These are phyloP conservation scores for Calonectria honghensis DNA, from an alignment of 2,329 filamentous ascomycete genomes.

Conservation along the genomic window DNA sequence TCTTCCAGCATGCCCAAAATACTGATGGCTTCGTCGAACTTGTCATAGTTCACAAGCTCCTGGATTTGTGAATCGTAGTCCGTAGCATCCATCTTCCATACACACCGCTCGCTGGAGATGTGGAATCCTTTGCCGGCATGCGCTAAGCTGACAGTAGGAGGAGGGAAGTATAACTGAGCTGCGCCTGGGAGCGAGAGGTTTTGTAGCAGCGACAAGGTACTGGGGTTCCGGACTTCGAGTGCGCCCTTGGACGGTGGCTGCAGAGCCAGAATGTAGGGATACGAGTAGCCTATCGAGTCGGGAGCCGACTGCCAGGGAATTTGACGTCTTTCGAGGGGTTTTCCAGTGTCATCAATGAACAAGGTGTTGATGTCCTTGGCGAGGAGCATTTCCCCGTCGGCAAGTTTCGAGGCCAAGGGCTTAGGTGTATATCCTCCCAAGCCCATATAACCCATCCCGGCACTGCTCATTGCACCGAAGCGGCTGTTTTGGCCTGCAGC, in stretches of 20 bases:
- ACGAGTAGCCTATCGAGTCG: conserved; percentile 95
- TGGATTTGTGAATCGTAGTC: conserved; percentile 94
- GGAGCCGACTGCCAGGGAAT: conserved; percentile 94
- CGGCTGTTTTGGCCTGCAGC: conserved; percentile 79
- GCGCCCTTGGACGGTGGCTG: conserved; percentile 88
- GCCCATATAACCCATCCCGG: conserved; percentile 97
- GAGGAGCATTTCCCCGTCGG: conserved; percentile 90
- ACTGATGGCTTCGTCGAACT: conserved; percentile 94
- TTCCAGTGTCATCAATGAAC: conserved; percentile 90
- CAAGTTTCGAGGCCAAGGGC: conserved; percentile 88
- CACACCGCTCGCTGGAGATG: conserved; percentile 90
- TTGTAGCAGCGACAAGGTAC: conserved; percentile 92
- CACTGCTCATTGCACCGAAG: conserved; percentile 88
- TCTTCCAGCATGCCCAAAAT: conserved; percentile 93
- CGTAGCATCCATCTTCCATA: conserved; percentile 97
- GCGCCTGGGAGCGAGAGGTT: conserved; percentile 88
- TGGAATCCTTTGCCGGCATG: conserved; percentile 98
- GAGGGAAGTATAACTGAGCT: conserved; percentile 90
- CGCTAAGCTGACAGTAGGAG: conserved; percentile 93
- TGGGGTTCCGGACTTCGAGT: conserved; percentile 93
- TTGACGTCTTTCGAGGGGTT: conserved; percentile 87
- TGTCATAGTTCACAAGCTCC: conserved; percentile 82
- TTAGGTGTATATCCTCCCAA: conserved; percentile 94
- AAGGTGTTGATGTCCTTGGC: conserved; percentile 98
- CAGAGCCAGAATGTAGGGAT: conserved; percentile 93